Base-by-base conservation (phyloP, 1,139 yeast genomes). In the Yamadazyma triangularis region DNA sequence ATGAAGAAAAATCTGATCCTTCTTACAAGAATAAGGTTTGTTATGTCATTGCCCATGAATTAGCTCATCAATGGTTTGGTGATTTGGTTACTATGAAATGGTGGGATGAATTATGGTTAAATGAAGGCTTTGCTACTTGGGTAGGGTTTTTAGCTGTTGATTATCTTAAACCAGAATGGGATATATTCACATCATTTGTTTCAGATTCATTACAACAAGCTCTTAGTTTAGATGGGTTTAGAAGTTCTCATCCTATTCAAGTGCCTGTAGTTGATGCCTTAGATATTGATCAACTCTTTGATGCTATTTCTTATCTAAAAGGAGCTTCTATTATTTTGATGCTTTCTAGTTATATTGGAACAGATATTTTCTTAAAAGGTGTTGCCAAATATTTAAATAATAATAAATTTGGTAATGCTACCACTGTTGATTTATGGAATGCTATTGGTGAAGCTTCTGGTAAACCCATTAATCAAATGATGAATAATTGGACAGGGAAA, bases 11-110 rank as follows among this genome's bases (percentile, higher is more conserved):
- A 36, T 76, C 87, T 29, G 79, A 81, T 38, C 75, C 82, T 31
- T 65, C 73, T 28, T 79, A 84, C 48, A 78, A 79, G 52, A 79
- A 78, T 50, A 78, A 86, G 45, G 94, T 86, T 9, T 85, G 91
- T 13, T 89, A 86, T 54, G 95, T 86, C 25, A 87, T 86, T 28
- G 86, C 82, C 55, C 95, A 86, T 62, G 95, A 86, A 60, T 70
- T 86, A 51, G 95, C 95, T 15, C 95, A 86, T 56, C 95, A 86
- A 61, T 86, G 95, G 95, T 86, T 86, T 56, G 95, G 95, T 43
- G 81, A 86, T 59, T 66, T 86, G 48, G 95, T 85, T 37, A 86
- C 95, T 40, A 86, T 86, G 95, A 85, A 84, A 48, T 86, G 91
- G 87, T 86, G 95, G 95, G 93, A 86, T 56, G 94, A 85, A 38